Percentiles rank a stretch among this genome's conserved stretches.
phyloP scores from a whole-genome alignment of 345 rosid genomes.

The Murraya koenigii region DNA sequence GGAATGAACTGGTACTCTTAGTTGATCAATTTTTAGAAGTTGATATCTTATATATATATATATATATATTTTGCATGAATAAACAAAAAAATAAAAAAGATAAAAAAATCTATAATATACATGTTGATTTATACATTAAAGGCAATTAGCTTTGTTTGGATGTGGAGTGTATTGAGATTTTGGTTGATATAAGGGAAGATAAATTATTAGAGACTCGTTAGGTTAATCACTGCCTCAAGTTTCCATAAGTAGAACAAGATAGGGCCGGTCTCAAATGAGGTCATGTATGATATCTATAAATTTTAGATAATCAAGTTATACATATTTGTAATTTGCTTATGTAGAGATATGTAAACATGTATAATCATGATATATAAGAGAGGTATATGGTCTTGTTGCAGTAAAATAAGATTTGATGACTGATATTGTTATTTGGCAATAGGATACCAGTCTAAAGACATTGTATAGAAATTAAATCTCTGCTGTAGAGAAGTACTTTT shows the following conservation, averaged over 20 bases:
- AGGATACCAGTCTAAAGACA: conserved; percentile 10
- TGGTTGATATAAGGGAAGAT: conserved; percentile 18
- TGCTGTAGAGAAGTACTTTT: conserved; percentile 9
- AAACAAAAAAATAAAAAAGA: too few relatives aligned
- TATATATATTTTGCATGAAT: neutral
- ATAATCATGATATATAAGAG: neutral
- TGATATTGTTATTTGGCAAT: conserved; percentile 21
- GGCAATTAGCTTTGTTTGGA: neutral
- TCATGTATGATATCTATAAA: conserved; percentile 10
- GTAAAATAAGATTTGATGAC: conserved; percentile 25
- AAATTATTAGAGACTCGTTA: conserved; percentile 17
- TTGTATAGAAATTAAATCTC: conserved; percentile 13
- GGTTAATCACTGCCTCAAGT: conserved; percentile 9
- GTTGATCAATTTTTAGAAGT: conserved; percentile 18
- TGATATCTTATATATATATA: conserved; percentile 1
- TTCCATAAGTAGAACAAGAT: conserved; percentile 11
- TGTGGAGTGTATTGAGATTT: conserved; percentile 24
- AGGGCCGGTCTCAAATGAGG: conserved; percentile 23
- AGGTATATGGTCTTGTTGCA: conserved; percentile 21
- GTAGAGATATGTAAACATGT: conserved; percentile 4
- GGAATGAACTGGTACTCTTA: conserved; percentile 81
- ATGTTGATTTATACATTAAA: conserved; percentile 17
- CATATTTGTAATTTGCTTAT: conserved; percentile 5
- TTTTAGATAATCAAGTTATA: neutral
- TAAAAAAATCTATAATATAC: neutral